Evolutionary conservation across 495 filamentous ascomycete species (phyloP), one percentile per base, ranked within the genome.

Genomic region (Aspergillus sparsus): DNA sequence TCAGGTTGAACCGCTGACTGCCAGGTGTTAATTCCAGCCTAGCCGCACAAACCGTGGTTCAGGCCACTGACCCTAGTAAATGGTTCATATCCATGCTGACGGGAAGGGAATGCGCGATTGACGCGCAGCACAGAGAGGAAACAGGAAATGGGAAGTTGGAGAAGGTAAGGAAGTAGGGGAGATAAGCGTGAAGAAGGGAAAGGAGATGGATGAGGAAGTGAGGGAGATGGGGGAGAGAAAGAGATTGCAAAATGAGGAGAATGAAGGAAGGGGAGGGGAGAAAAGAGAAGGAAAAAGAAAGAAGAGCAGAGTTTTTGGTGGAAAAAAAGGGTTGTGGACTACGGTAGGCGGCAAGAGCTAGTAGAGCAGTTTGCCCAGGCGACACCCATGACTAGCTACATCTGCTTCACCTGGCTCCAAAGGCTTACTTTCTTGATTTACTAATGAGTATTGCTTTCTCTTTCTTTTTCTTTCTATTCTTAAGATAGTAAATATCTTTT

Each of bases 1-100:
- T 92, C 74, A 99, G 70, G 72, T 80, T 77, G 70, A 81, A 80
- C 62, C 77, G 73, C 71, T 78, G 77, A 73, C 77, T 80, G 72
- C 71, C 64, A 72, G 67, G 67, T 76, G 77, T 81, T 77, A 80
- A 72, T 72, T 74, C 69, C 69, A 70, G 69, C 66, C 69, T 61
- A 74, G 70, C 69, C 68, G 67, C 71, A 77, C 65, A 74, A 72
- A 71, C 71, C 72, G 68, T 68, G 62, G 62, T 65, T 72, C 66
- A 70, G 63, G 66, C 66, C 67, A 67, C 78, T 77, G 68, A 81
- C 78, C 78, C 78, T 71, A 81, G 79, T 64, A 81, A 71, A 69
- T 81, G 77, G 67, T 81, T 79, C 78, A 81, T 81, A 69, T 81
- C 78, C 78, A 81, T 81, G 58, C 64, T 79, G 68, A 68, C 66